phyloP scores from a whole-genome alignment of 352 stramenopile species.

The Phytophthora meadii region DNA sequence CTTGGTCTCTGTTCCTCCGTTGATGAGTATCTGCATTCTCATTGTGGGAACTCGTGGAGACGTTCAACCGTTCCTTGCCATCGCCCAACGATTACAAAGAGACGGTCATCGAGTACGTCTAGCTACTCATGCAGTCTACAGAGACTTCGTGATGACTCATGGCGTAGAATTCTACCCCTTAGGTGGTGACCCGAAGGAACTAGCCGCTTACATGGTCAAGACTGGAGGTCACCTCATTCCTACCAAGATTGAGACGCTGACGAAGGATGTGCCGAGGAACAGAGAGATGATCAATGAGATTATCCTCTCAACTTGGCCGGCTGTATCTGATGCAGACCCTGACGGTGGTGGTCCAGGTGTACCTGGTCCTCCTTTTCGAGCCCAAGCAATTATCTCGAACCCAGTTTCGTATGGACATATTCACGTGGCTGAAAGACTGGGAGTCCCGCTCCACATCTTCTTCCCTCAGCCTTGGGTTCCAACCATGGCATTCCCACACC shows the following conservation, averaged over 20 bases:
- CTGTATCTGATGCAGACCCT: conserved; percentile 75
- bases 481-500: conserved; percentile 89
- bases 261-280: conserved; percentile 83
- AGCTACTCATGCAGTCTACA: conserved; percentile 90
- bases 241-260: conserved; percentile 62
- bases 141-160: conserved; percentile 77
- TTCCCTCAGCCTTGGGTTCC: conserved; percentile 91
- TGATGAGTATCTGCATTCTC: conserved; percentile 89
- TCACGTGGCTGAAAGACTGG: conserved; percentile 91
- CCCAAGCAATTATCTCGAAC: conserved; percentile 93
- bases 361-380: conserved; percentile 67
- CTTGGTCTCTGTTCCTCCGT: conserved; percentile 27
- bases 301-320: conserved; percentile 86
- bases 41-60: conserved; percentile 89
- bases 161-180: conserved; percentile 84
- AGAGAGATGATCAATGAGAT: conserved; percentile 90
- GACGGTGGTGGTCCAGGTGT: conserved; percentile 55
- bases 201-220: conserved; percentile 93
- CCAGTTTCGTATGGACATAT: conserved; percentile 92
- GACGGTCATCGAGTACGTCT: conserved; percentile 92
- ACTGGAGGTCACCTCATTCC: conserved; percentile 81
- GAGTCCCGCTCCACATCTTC: conserved; percentile 93
- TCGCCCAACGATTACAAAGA: conserved; percentile 68
- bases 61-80: conserved; percentile 85
- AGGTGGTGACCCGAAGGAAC: conserved; percentile 72